Evolutionary conservation across 2,329 filamentous ascomycete species (phyloP).

Genomic region (Emmonsiellopsis sp.): DNA sequence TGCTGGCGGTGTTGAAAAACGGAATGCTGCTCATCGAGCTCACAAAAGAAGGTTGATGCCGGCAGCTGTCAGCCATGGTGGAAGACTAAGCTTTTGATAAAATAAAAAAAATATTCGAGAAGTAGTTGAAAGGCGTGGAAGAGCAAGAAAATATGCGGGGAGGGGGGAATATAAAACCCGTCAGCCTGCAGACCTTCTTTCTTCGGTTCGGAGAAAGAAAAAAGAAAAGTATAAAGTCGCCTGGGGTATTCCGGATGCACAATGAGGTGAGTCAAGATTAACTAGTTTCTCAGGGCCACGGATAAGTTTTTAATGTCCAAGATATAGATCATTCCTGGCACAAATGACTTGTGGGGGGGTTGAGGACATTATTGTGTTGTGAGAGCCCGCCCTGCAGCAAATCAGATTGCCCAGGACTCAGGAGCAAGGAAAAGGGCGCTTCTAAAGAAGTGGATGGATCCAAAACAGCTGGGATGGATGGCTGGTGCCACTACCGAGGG

Average conservation of each 20-base stretch:
- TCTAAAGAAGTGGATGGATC: neutral
- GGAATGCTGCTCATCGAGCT: neutral
- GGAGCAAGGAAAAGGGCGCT: neutral
- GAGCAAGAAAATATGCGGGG: neutral
- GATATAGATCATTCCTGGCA: neutral
- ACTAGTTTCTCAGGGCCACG: constrained; percentile 1
- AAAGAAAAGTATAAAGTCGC: neutral
- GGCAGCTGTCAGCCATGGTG: neutral
- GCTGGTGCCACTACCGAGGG: neutral
- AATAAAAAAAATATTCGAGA: neutral
- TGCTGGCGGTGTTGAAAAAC: neutral
- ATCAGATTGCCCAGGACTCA: neutral
- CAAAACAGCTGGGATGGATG: neutral
- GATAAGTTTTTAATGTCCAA: neutral
- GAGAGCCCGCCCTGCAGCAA: neutral
- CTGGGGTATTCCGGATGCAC: no score
- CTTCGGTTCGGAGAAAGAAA: neutral
- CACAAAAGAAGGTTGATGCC: neutral
- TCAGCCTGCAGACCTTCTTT: neutral
- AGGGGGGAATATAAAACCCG: neutral
- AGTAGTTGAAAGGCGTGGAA: neutral
- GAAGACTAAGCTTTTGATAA: neutral
- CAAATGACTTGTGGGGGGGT: neutral
- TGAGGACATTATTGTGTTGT: neutral
- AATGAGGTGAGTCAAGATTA: neutral